Evolutionary conservation across 768 basidiomycete genomes (phyloP).

Genomic region (Mycena vitilis): DNA sequence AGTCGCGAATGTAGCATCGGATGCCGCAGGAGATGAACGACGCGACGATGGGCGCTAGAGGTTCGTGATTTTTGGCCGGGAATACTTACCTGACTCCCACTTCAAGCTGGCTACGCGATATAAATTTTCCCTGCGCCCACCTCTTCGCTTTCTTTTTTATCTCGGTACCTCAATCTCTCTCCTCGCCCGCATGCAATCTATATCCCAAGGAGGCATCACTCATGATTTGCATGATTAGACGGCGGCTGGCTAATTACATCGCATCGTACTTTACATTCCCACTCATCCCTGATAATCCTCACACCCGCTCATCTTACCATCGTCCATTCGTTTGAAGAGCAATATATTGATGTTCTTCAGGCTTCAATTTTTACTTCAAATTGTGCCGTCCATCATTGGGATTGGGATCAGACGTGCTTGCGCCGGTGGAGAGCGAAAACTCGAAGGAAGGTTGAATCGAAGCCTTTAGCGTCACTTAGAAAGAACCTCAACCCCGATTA

Average conservation of each 20-base stretch:
- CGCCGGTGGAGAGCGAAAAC: too few relatives aligned
- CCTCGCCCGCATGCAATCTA: conserved; percentile 64
- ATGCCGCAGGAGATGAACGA: conserved; percentile 84
- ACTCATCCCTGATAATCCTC: background rate
- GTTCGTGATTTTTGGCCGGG: too few relatives aligned
- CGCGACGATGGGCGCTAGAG: conserved; percentile 94
- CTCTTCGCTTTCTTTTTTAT: conserved; percentile 37
- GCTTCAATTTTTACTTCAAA: too few relatives aligned
- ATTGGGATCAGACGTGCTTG: too few relatives aligned
- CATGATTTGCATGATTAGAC: conserved; percentile 38
- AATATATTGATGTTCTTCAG: too few relatives aligned
- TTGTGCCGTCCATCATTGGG: too few relatives aligned
- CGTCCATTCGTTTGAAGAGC: too few relatives aligned
- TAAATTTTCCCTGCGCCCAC: conserved; percentile 39
- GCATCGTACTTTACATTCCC: conserved; percentile 24
- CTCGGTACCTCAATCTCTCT: conserved; percentile 46
- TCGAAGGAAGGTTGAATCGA: too few relatives aligned
- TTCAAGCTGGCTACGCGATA: conserved; percentile 78
- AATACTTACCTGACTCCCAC: background rate
- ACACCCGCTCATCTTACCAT: too few relatives aligned
- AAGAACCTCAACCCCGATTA: too few relatives aligned
- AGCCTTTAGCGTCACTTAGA: too few relatives aligned
- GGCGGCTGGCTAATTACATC: conserved; percentile 36
- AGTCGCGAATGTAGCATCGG: conserved; percentile 79
- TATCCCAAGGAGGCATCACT: conserved; percentile 43